phyloP scores from a whole-genome alignment of 495 filamentous ascomycete genomes.

The Aspergillus affinis region DNA sequence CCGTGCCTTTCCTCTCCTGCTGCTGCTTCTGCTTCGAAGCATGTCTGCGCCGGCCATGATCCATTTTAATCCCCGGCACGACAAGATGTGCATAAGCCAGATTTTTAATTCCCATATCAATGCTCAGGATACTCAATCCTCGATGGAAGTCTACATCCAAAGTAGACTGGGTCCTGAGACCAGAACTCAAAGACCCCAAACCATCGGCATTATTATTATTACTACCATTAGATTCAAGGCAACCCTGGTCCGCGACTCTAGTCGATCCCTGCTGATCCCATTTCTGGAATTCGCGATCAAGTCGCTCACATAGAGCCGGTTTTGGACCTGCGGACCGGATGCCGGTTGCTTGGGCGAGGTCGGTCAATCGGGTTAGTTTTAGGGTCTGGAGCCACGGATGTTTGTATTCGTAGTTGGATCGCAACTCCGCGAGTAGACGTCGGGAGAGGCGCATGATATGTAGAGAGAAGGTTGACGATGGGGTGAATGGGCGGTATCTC shows the following conservation, averaged over 20 bases:
- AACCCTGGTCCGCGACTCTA: not conserved
- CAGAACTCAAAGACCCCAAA: too few species aligned
- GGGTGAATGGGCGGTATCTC: too few species aligned
- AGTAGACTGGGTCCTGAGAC: not conserved
- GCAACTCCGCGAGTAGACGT: not conserved
- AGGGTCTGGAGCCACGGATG: conserved; percentile 36
- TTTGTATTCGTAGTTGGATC: not conserved
- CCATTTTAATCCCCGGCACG: conserved; percentile 11
- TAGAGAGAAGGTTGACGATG: too few species aligned
- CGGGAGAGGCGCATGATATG: not conserved
- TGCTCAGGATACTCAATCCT: conserved; percentile 63
- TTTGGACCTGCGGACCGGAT: conserved; percentile 54
- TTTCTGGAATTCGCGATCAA: conserved; percentile 19
- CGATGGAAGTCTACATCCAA: not conserved
- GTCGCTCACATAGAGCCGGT: conserved; percentile 28
- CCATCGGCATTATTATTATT: too few species aligned
- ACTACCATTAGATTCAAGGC: too few species aligned
- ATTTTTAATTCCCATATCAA: conserved; percentile 87
- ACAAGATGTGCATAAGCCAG: conserved; percentile 62
- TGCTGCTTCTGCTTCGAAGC: not conserved
- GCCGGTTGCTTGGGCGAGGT: conserved; percentile 53
- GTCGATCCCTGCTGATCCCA: not conserved
- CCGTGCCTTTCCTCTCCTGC: not conserved
- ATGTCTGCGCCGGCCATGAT: not conserved
- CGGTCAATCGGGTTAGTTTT: conserved; percentile 48